These are phyloP conservation scores for Ramaria rubella DNA, from an alignment of 768 basidiomycete species.

Conservation along the genomic window DNA sequence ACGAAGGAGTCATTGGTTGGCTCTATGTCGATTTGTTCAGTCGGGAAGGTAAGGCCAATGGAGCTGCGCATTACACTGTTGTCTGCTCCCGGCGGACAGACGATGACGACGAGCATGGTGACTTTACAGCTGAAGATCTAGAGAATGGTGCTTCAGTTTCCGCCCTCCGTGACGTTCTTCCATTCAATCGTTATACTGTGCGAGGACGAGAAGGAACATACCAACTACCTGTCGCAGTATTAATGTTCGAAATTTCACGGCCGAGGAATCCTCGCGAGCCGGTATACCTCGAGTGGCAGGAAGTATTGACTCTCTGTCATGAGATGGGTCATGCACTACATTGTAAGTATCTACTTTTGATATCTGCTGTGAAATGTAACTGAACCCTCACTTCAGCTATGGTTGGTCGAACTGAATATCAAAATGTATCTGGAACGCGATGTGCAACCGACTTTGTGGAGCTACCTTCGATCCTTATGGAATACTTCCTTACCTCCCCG, in stretches of 20 bases:
- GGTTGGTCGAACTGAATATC: constrained; percentile 95
- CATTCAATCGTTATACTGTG: constrained; percentile 50
- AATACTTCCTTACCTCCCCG: constrained; percentile 88
- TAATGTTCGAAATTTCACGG: constrained; percentile 79
- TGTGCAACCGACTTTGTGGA: constrained; percentile 99
- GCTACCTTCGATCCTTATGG: constrained; percentile 97
- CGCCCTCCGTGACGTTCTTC: constrained; percentile 59
- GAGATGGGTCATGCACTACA: constrained; percentile 99
- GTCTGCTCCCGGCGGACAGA: constrained; percentile 90
- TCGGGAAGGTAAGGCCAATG: constrained; percentile 75
- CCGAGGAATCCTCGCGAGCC: constrained; percentile 57
- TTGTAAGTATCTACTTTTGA: constrained; percentile 53
- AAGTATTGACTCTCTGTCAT: constrained; percentile 91
- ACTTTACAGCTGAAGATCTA: constrained; percentile 44
- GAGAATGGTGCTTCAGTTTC: constrained; percentile 26
- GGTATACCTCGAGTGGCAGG: constrained; percentile 81
- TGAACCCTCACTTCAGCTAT: constrained; percentile 56
- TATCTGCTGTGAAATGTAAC: constrained; percentile 4
- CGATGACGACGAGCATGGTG: constrained; percentile 74
- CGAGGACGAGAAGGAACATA: constrained; percentile 62
- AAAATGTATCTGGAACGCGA: constrained; percentile 95
- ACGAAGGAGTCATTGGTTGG: constrained; percentile 82
- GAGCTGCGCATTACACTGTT: constrained; percentile 97
- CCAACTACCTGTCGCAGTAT: constrained; percentile 87
- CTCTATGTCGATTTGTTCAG: constrained; percentile 92